Percentiles rank a stretch among this genome's conserved stretches.
Conservation (phyloP, 495 filamentous ascomycete species). For the Annulohypoxylon nitens region DNA sequence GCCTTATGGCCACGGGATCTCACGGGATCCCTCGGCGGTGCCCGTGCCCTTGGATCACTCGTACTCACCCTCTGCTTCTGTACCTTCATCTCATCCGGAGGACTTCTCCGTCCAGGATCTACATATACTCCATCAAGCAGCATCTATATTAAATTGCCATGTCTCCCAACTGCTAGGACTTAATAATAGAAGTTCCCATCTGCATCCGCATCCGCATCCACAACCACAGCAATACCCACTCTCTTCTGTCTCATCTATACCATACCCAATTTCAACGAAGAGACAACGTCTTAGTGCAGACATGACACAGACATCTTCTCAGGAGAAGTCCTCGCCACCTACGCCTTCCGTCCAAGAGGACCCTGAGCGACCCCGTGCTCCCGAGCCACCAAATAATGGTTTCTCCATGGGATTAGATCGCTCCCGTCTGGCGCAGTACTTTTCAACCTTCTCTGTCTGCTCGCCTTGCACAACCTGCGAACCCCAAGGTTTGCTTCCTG, state of each 20-base stretch:
- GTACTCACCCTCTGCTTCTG: slow-evolving; percentile 48
- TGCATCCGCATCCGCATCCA: slow-evolving; percentile 7
- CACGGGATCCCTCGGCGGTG: slow-evolving; percentile 53
- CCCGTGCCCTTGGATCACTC: slow-evolving; percentile 54
- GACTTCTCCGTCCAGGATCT: slow-evolving; percentile 52
- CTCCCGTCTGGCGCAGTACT: slow-evolving; percentile 54
- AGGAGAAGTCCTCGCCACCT: slow-evolving; percentile 56
- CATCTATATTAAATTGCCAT: slow-evolving; percentile 49
- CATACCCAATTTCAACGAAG: slow-evolving; percentile 50
- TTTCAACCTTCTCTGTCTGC: slow-evolving; percentile 57
- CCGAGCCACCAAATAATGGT: slow-evolving; percentile 38
- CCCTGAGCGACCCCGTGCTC: slow-evolving; percentile 41
- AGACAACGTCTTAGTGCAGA: slow-evolving; percentile 54
- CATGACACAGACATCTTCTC: slow-evolving; percentile 44
- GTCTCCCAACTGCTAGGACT: slow-evolving; percentile 48
- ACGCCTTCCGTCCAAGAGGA: slow-evolving; percentile 45
- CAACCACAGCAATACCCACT: slow-evolving; percentile 40
- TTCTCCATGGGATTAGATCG: slow-evolving; percentile 51
- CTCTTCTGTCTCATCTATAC: slow-evolving; percentile 34
- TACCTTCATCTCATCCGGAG: slow-evolving; percentile 49
- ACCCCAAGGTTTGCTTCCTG: slow-evolving; percentile 51
- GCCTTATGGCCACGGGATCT: slow-evolving; percentile 55
- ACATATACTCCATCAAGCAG: slow-evolving; percentile 58
- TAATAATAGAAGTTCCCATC: slow-evolving; percentile 47
- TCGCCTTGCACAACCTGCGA: slow-evolving; percentile 57